Percentiles rank a stretch among this genome's conserved stretches.
Conservation (phyloP, 2,329 filamentous ascomycete genomes). For the Canariomyces notabilis region DNA sequence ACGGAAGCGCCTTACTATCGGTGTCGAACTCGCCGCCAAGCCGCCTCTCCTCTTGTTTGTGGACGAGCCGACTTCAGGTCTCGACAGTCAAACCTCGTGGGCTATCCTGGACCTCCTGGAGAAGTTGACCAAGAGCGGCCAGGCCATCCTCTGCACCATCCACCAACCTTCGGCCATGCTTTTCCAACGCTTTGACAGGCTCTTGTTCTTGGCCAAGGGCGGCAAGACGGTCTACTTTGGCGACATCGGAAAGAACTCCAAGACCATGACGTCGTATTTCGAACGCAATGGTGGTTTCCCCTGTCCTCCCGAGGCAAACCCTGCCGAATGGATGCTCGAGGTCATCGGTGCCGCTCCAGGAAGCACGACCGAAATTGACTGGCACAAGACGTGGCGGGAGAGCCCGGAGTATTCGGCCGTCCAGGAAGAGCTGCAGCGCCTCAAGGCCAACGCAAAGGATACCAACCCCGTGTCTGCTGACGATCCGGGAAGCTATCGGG, state of each 20-base stretch:
- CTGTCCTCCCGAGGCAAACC: slow-evolving; percentile 67
- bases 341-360: slow-evolving; percentile 60
- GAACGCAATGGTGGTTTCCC: slow-evolving; percentile 62
- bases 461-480: slow-evolving; percentile 27
- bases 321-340: slow-evolving; percentile 74
- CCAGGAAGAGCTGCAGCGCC: slow-evolving; percentile 51
- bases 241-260: slow-evolving; percentile 67
- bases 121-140: slow-evolving; percentile 82
- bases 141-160: slow-evolving; percentile 94
- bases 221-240: slow-evolving; percentile 79
- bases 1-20: slow-evolving; percentile 78
- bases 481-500: slow-evolving; percentile 51
- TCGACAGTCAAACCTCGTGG: slow-evolving; percentile 92
- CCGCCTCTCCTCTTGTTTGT: slow-evolving; percentile 85
- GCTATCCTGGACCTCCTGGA: slow-evolving; percentile 83
- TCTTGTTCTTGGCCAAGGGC: slow-evolving; percentile 71
- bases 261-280: slow-evolving; percentile 67
- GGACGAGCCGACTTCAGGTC: slow-evolving; percentile 90
- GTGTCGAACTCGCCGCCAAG: slow-evolving; percentile 92
- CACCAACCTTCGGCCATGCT: slow-evolving; percentile 95
- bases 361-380: slow-evolving; percentile 58
- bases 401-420: slow-evolving; percentile 53
- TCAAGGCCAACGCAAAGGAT: slow-evolving; percentile 46
- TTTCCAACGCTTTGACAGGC: slow-evolving; percentile 83
- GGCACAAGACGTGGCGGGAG: slow-evolving; percentile 58